Evolutionary conservation across 148 eudicot genomes (phyloP).

Genomic region (Persicaria maculosa): DNA sequence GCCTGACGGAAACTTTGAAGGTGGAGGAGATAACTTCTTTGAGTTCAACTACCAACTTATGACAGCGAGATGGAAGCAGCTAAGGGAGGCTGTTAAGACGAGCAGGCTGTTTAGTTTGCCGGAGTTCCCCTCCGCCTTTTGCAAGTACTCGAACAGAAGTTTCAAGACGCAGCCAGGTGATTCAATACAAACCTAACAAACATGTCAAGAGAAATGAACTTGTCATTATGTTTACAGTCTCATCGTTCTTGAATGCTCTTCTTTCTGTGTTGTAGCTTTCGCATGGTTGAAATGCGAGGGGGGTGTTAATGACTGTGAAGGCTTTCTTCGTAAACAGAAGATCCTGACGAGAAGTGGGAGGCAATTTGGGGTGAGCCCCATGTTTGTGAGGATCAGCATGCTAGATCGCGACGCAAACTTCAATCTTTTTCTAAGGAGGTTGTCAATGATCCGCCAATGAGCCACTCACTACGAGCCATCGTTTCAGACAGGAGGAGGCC

Average conservation of each 20-base stretch:
- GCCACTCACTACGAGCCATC: not conserved
- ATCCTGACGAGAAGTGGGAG: slow-evolving; percentile 67
- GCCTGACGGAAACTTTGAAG: slow-evolving; percentile 12
- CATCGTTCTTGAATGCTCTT: not conserved
- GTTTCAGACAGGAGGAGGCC: not conserved
- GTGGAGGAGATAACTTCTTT: slow-evolving; percentile 33
- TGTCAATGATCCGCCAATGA: slow-evolving; percentile 12
- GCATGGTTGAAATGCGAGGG: slow-evolving; percentile 93
- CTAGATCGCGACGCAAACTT: slow-evolving; percentile 47
- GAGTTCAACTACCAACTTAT: slow-evolving; percentile 41
- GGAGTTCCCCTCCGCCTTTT: slow-evolving; percentile 42
- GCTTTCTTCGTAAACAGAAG: slow-evolving; percentile 53
- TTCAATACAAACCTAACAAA: not conserved
- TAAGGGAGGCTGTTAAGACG: slow-evolving; percentile 49
- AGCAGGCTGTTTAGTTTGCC: slow-evolving; percentile 53
- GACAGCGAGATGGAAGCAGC: slow-evolving; percentile 62
- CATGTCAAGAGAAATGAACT: not conserved
- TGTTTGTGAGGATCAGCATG: slow-evolving; percentile 81
- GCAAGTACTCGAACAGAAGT: slow-evolving; percentile 45
- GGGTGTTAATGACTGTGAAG: slow-evolving; percentile 57
- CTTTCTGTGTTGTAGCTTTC: slow-evolving; percentile 24
- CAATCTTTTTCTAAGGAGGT: slow-evolving; percentile 48
- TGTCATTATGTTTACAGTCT: not conserved
- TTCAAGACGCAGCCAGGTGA: slow-evolving; percentile 76
- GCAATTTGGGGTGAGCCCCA: slow-evolving; percentile 58